Base-by-base conservation (phyloP, 257 asterid genomes). In the Ligustrum vulgare region DNA sequence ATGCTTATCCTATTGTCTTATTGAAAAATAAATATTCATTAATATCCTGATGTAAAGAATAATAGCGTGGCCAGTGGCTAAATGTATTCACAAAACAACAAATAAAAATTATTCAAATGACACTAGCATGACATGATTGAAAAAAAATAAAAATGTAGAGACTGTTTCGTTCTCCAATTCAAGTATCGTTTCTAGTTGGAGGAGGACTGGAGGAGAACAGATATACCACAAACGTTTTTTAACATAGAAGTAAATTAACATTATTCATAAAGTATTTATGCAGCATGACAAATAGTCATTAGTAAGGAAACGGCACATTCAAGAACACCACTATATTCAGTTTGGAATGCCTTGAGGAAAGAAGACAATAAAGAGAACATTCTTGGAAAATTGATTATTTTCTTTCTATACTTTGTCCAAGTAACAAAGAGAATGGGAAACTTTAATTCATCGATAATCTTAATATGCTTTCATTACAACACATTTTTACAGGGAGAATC, bases 21-120 rank as follows among this genome's bases (percentile, higher is more conserved):
- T 77, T 23, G 74, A 23, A 18, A 60, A 68, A 80, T 58, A 72
- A 34, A 34, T 35, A 64, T 70, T 16, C 62, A 31, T 25, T 43
- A 62, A 34, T 65, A 77, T 39, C 18, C 70, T 62, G 58, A 36
- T 13, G 64, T 58, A 67, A 58, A 49, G 20, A 32, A 22, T 22
- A 20, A 49, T 22, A 20, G 11, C 37, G 18, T 69, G 66, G 25
- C 22, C 62, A 2, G 1, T 39, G 13, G 15, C 45, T 13, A 39
- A 39, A 39, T 10, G 45, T 39, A 39, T 39, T 39, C 45, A 39
- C 0, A 15, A 20, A 9, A 34, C 20, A 37, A 10, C 10, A 22
- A 22, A 23, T 6, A 36, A 69, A 47, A 23, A 20, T 69, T 1
- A 69, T 37, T 12, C 32, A 39, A 41, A 43, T 41, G 60, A 7